Base-by-base conservation (phyloP, 1,284 basidiomycete genomes). In the Moniliophthora roreri region DNA sequence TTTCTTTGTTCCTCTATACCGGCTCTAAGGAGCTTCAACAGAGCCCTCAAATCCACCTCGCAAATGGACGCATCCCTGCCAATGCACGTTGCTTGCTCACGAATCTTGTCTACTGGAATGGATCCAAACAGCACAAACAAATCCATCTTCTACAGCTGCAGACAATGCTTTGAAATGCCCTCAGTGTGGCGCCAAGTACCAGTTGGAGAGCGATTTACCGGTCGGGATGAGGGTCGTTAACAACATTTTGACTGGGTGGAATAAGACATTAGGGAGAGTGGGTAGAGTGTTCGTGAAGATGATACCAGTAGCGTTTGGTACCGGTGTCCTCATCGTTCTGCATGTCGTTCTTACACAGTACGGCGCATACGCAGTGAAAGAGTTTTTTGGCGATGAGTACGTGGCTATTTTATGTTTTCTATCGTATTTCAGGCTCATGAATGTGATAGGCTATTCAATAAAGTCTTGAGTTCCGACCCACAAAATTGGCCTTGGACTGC, bases 51-150 rank as follows among this genome's bases (percentile, higher is more conserved):
- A 71, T 13, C 78, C 80, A 13, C 77, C 79, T 13, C 71, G 76
- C 34, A 63, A 69, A 52, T 91, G 89, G 87, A 83, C 84, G 0
- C 89, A 92, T 62, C 89, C 89, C 0, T 92, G 89, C 67, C 79
- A 71, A 51, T 92, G 89, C 65, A 89, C 89, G 0, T 78, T 92
- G 26, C 72, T 92, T 39, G 89, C 89, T 1, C 90, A 92, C 67
- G 86, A 91, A 64, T 69, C 79, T 0, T 91, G 89, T 70, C 79
- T 91, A 18, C 77, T 90, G 28, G 79, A 82, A 54, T 91, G 89
- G 89, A 87, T 91, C 39, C 77, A 81, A 53, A 76, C 84, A 23
- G 77, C 87, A 6, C 84, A 89, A 60, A 70, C 76, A 36, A 80
- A 75, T 48, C 60, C 79, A 6, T 78, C 74, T 38, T 42, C 53